A percentile compares a stretch with the other conserved stretches of the same genome.
Evolutionary conservation across 2,329 filamentous ascomycete genomes (phyloP).

Genomic region (Teratosphaeria pseudoeucalypti): DNA sequence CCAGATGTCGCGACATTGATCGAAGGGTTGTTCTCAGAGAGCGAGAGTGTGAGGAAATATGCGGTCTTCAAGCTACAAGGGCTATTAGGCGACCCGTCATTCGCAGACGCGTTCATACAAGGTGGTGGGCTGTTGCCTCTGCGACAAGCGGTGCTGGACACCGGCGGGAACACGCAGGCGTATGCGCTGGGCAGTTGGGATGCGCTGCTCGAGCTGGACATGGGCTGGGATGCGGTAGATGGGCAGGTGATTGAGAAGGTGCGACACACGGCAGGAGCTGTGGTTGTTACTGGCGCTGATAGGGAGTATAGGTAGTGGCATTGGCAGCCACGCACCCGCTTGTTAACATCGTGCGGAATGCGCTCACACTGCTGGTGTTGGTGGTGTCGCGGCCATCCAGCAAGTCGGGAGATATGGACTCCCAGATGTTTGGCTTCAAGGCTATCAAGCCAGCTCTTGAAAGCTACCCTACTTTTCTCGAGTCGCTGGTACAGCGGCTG

Average conservation of each 20-base stretch:
- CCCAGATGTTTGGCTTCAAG: constrained; percentile 72
- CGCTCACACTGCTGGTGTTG: constrained; percentile 91
- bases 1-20: constrained; percentile 32
- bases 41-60: constrained; percentile 95
- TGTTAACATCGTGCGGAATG: constrained; percentile 92
- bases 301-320: constrained; percentile 57
- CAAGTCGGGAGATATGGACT: constrained; percentile 40
- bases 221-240: constrained; percentile 88
- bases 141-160: constrained; percentile 70
- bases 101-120: constrained; percentile 91
- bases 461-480: constrained; percentile 85
- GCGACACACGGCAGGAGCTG: constrained; percentile 16
- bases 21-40: constrained; percentile 48
- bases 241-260: constrained; percentile 59
- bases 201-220: constrained; percentile 84
- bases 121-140: constrained; percentile 76
- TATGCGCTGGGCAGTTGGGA: constrained; percentile 87
- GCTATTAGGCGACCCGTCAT: constrained; percentile 89
- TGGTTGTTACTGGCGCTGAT: neutral
- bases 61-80: constrained; percentile 96
- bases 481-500: constrained; percentile 82
- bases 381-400: constrained; percentile 70
- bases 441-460: constrained; percentile 86
- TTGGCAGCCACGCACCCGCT: constrained; percentile 89
- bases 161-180: constrained; percentile 86